Evolutionary conservation across 2,329 filamentous ascomycete species (phyloP).

Genomic region (Colletotrichum costaricense): DNA sequence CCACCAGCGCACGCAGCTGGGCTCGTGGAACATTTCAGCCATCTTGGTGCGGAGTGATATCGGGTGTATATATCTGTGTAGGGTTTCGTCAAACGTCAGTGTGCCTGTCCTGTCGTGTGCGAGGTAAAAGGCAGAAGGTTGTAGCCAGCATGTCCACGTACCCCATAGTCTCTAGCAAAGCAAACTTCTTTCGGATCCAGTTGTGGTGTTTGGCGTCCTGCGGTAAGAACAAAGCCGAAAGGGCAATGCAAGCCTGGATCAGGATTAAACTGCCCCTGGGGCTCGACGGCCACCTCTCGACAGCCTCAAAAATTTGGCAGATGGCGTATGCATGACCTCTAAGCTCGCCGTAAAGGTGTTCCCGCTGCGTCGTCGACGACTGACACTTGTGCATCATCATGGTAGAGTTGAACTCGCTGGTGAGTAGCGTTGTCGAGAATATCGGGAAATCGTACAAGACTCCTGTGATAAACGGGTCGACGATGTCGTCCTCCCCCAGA

Average conservation of each 20-base stretch:
- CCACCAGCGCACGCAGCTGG: conserved; percentile 86
- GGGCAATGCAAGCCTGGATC: conserved; percentile 80
- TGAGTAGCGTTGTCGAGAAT: conserved; percentile 79
- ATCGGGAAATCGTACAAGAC: conserved; percentile 77
- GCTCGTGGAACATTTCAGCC: conserved; percentile 78
- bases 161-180: conserved; percentile 82
- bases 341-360: conserved; percentile 64
- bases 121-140: conserved; percentile 1
- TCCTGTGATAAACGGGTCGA: conserved; percentile 78
- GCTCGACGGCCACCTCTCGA: conserved; percentile 77
- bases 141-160: conserved; percentile 56
- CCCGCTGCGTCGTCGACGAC: conserved; percentile 67
- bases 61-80: conserved; percentile 82
- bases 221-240: conserved; percentile 84
- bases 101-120: not conserved
- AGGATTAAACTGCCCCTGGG: conserved; percentile 78
- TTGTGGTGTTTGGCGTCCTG: conserved; percentile 77
- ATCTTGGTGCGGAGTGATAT: conserved; percentile 79
- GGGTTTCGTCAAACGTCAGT: not conserved
- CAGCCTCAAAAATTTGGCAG: conserved; percentile 82
- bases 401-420: conserved; percentile 82
- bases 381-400: conserved; percentile 86
- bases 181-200: conserved; percentile 86
- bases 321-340: conserved; percentile 73
- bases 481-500: conserved; percentile 72